Base-by-base conservation (phyloP, 192 early-diverging fungal species). In the Coemansia sp. region DNA sequence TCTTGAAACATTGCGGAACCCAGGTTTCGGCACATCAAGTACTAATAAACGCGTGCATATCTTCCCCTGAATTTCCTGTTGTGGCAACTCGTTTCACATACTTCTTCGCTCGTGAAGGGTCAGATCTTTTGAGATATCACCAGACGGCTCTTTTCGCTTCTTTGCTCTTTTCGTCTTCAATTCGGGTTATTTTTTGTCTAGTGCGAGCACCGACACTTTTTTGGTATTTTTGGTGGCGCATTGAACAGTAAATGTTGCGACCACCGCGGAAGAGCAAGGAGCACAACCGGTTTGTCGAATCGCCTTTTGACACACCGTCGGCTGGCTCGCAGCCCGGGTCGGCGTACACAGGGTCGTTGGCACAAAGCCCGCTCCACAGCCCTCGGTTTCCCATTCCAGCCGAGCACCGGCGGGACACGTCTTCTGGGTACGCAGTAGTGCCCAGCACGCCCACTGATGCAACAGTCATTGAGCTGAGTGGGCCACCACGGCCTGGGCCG, bases 281-380 rank as follows among this genome's bases (percentile, higher is more conserved):
- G 58, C 68, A 69, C 62, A 31, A 58, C 17, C 69, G 63, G 31
- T 77, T 68, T 60, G 69, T 62, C 35, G 66, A 68, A 66, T 69
- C 69, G 25, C 66, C 75, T 12, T 71, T 77, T 49, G 69, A 67
- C 64, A 61, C 74, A 17, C 59, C 52, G 16, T 16, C 26, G 39
- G 57, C 38, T 12, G 41, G 38, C 25, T 27, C 45, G 17, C 61
- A 69, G 37, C 10, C 11, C 37, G 23, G 3, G 51, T 27, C 52
- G 35, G n/a, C 53, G 29, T 57, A 51, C 50, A 29, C 60, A 4
- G 26, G 27, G 12, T 35, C 48, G 3, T 25, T 23, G 25, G 41
- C 41, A 7, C 58, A 59, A 43, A 38, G 48, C 47, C 65, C 75
- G 26, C 61, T 78, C 51, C 43, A 78, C 22, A 60, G 61, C 4